Percentiles rank a stretch among this genome's conserved stretches.
phyloP scores from a whole-genome alignment of 768 basidiomycete species.

The Panaeolus papilionaceus region DNA sequence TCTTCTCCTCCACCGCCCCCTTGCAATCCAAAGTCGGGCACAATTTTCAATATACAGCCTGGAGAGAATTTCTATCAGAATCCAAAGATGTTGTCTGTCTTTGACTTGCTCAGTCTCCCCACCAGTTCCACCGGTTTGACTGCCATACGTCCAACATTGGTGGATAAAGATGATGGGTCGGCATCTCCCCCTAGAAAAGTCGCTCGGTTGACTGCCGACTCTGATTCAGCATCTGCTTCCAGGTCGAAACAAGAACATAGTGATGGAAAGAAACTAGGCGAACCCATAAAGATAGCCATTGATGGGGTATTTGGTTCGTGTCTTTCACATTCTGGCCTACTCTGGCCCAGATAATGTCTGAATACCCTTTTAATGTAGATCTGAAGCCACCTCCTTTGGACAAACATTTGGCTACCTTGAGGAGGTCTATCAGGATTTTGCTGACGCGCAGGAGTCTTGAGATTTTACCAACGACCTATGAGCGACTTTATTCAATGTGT shows the following conservation, averaged over 20 bases:
- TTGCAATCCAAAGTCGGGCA: neutral
- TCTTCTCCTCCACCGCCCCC: neutral
- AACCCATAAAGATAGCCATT: conserved; percentile 55
- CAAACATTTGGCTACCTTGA: conserved; percentile 37
- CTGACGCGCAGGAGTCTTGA: conserved; percentile 43
- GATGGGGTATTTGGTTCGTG: conserved; percentile 48
- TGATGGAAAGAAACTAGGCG: conserved; percentile 32
- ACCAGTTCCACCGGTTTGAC: conserved; percentile 58
- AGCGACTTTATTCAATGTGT: conserved; percentile 63
- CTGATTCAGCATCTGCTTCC: conserved; percentile 71
- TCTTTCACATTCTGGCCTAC: neutral
- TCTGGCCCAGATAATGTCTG: neutral
- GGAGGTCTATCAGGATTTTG: conserved; percentile 44
- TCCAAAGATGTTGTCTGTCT: conserved; percentile 43
- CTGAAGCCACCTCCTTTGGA: conserved; percentile 32
- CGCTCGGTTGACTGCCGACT: conserved; percentile 68
- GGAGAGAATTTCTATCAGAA: neutral
- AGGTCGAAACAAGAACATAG: conserved; percentile 47
- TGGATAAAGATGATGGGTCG: conserved; percentile 51
- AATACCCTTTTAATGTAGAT: neutral
- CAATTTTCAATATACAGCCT: neutral
- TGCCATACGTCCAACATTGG: conserved; percentile 42
- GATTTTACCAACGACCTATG: conserved; percentile 54
- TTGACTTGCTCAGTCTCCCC: conserved; percentile 52
- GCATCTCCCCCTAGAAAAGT: conserved; percentile 72